Evolutionary conservation across 2,329 filamentous ascomycete genomes (phyloP), one percentile per base, ranked within the genome.

Genomic region (Alternaria sp.): DNA sequence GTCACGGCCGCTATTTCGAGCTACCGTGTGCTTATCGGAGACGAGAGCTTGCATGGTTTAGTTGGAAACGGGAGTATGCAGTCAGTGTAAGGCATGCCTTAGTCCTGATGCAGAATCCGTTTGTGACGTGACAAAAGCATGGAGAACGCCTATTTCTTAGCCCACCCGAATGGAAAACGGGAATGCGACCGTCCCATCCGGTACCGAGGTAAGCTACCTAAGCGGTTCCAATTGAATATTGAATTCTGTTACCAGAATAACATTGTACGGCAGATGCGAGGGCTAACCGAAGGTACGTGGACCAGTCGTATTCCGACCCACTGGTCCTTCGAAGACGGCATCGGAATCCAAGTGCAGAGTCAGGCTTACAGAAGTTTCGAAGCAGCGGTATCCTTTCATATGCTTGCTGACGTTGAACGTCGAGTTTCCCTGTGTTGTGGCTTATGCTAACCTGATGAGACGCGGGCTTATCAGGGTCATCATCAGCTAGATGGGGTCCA

Each of bases 401-500:
- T 10, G 21, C 36, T 51, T 56, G 62, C 58, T 61, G 54, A 58
- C 34, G 36, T 34, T 29, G 26, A 33, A n/a, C 54, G 46, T 51
- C 48, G 21, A 41, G 26, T n/a, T 37, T 26, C 39, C 23, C 23
- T 37, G 24, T 36, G 24, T 23, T 28, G 52, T 56, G 48, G 49
- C 54, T 51, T 31, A 51, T 37, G 49, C 26, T 13, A 36, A 48
- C 46, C 42, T 23, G 39, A 42, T 51, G 49, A 31, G 53, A 49
- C 41, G 54, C 51, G 45, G 31, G 31, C 24, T 46, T 17, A 50
- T 58, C 46, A 24, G 26, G 44, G 24, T 17, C 17, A 50, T 23
- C 39, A 45, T 66, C 57, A 67, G 62, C 63, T 59, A 26, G 31
- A 37, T 58, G 46, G 61, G 42, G 17, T 56, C 36, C 51, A 57